A percentile compares a stretch with the other conserved stretches of the same genome.
Evolutionary conservation across 176 grass and related monocot species (phyloP).

Genomic region (Thinopyrum elongatum): DNA sequence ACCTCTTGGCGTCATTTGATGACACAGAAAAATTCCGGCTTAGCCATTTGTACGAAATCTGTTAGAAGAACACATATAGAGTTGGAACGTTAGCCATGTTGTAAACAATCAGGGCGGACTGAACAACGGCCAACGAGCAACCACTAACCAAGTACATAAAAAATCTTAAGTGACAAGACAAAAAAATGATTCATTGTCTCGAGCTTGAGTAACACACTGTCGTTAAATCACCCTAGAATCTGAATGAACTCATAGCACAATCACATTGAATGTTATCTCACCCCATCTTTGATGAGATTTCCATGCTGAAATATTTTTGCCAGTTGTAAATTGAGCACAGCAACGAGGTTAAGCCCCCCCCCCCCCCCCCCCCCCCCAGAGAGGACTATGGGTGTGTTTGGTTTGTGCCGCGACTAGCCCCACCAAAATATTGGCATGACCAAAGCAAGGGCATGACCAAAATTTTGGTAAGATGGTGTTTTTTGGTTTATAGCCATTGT

Average conservation of each 20-base stretch:
- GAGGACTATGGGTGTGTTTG: background rate
- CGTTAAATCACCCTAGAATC: background rate
- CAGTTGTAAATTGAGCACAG: background rate
- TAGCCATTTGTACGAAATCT: constrained; percentile 99
- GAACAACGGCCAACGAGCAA: background rate
- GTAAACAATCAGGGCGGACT: background rate
- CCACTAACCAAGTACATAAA: background rate
- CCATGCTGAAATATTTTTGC: background rate
- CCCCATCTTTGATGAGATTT: background rate
- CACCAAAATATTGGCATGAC: too few relatives aligned
- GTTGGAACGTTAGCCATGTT: background rate
- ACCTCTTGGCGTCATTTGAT: constrained; percentile 95
- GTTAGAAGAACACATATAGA: constrained; percentile 16
- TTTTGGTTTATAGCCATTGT: too few relatives aligned
- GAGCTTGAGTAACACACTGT: background rate
- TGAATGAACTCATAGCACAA: background rate
- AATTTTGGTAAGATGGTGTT: too few relatives aligned
- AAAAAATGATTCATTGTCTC: background rate
- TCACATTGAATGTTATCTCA: background rate
- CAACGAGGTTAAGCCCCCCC: background rate
- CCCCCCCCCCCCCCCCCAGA: background rate
- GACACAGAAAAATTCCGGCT: constrained; percentile 88
- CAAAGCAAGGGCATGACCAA: too few relatives aligned
- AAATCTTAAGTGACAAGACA: background rate
- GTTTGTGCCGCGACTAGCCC: too few relatives aligned